Conservation (phyloP, 2,329 filamentous ascomycete genomes). For the Botryotinia globosa region DNA sequence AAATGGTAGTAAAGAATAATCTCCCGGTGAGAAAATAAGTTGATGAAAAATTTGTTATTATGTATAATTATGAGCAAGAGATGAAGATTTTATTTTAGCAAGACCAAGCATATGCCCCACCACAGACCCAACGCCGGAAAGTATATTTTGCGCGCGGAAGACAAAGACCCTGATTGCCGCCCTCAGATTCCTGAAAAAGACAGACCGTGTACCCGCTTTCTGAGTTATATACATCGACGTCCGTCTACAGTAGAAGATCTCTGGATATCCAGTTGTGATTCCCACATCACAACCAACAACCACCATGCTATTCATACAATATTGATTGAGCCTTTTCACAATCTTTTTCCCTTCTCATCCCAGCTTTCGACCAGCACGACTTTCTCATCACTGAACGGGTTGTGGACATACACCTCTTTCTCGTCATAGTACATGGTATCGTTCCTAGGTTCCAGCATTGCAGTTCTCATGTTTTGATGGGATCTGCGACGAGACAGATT, state of each 20-base stretch:
- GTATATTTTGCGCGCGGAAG: background rate
- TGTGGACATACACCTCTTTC: constrained; percentile 15
- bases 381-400: constrained; percentile 16
- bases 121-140: background rate
- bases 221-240: background rate
- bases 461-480: background rate
- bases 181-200: background rate
- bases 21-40: background rate
- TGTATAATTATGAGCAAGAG: background rate
- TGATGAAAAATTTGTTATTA: background rate
- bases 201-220: too few species aligned
- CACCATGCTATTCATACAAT: background rate
- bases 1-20: background rate
- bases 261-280: background rate
- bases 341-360: background rate
- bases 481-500: background rate
- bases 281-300: too few species aligned
- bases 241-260: too few species aligned
- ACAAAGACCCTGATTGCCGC: background rate
- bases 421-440: constrained; percentile 5
- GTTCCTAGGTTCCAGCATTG: background rate
- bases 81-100: background rate
- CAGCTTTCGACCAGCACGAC: background rate
- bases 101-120: background rate
- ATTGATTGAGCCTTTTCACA: background rate